Evolutionary conservation across 176 grass and related monocot genomes (phyloP).

Genomic region (Oryza glumipatula): DNA sequence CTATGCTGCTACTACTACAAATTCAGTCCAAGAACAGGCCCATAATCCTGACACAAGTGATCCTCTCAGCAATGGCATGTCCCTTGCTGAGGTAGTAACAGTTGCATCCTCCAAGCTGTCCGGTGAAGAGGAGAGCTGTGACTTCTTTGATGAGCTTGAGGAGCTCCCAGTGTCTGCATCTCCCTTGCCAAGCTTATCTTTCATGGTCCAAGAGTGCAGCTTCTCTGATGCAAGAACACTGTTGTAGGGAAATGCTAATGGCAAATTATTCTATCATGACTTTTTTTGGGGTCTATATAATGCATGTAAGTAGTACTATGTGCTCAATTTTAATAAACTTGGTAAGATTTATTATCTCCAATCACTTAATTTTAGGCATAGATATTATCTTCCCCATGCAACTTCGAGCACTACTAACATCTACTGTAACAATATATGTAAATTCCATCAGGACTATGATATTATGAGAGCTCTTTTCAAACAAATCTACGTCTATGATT

Average conservation of each 20-base stretch:
- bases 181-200: constrained; percentile 12
- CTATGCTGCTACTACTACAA: neutral
- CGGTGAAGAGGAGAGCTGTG: constrained; percentile 15
- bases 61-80: neutral
- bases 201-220: constrained; percentile 18
- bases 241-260: neutral
- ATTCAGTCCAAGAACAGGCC: neutral
- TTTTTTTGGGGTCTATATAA: too few species aligned
- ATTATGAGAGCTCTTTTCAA: neutral
- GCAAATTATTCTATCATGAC: neutral
- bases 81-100: neutral
- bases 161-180: constrained; percentile 28
- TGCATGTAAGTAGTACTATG: neutral
- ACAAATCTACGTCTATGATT: neutral
- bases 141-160: constrained; percentile 45
- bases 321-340: neutral
- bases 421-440: neutral
- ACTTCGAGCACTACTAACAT: neutral
- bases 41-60: neutral
- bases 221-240: constrained; percentile 25
- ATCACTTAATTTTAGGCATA: neutral
- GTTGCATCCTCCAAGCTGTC: neutral
- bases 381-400: neutral
- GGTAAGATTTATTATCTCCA: neutral
- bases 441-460: neutral